Evolutionary conservation across 805 yeast genomes (phyloP).

Genomic region (Peterozyma toletana): DNA sequence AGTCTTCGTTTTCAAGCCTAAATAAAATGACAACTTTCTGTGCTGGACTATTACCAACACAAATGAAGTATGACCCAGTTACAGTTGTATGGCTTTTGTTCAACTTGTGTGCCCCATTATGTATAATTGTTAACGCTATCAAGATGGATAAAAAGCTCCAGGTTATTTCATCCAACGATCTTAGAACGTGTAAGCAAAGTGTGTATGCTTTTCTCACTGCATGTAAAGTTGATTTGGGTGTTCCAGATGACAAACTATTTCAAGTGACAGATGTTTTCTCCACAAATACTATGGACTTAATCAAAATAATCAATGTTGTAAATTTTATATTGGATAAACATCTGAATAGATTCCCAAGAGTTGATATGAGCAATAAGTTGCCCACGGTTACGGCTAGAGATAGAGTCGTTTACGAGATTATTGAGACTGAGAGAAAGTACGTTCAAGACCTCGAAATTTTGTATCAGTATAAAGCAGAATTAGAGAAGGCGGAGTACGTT

Average conservation of each 20-base stretch:
- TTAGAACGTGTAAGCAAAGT: conserved; percentile 78
- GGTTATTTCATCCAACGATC: conserved; percentile 68
- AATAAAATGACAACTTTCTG: conserved; percentile 50
- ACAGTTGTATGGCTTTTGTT: conserved; percentile 84
- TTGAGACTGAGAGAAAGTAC: conserved; percentile 87
- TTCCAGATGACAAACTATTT: conserved; percentile 77
- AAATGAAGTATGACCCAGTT: conserved; percentile 79
- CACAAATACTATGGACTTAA: conserved; percentile 69
- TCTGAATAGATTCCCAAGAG: conserved; percentile 20
- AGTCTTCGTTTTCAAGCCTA: neutral
- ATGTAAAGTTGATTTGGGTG: conserved; percentile 66
- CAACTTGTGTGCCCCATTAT: conserved; percentile 89
- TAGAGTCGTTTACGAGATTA: conserved; percentile 75
- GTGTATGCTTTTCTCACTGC: conserved; percentile 87
- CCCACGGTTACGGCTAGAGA: conserved; percentile 50
- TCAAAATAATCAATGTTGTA: conserved; percentile 71
- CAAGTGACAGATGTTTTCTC: conserved; percentile 86
- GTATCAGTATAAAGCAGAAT: conserved; percentile 58
- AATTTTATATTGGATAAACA: conserved; percentile 52
- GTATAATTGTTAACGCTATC: conserved; percentile 73
- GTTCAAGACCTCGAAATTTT: conserved; percentile 85
- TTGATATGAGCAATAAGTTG: conserved; percentile 15
- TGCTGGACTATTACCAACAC: conserved; percentile 72
- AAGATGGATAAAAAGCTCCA: conserved; percentile 44
- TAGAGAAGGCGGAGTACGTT: conserved; percentile 57